Percentiles rank a stretch among this genome's conserved stretches.
Conservation (phyloP, 202 grass and related monocot genomes). For the Musa balbisiana region DNA sequence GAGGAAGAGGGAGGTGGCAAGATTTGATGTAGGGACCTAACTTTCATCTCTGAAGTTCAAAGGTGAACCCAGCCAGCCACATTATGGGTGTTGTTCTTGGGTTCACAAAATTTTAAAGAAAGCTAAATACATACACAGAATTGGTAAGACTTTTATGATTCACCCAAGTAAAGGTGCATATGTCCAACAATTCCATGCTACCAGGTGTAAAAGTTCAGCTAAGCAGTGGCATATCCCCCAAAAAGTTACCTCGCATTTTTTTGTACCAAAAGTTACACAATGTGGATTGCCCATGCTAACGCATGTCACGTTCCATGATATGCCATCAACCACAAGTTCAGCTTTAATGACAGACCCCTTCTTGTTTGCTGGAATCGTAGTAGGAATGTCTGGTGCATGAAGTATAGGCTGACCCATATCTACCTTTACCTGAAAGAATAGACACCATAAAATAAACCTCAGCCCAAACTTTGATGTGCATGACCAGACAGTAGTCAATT, state of each 20-base stretch:
- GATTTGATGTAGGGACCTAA: slow-evolving; percentile 12
- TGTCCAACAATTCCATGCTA: not conserved
- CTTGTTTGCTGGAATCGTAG: slow-evolving; percentile 58
- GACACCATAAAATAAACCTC: not conserved
- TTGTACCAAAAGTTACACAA: slow-evolving; percentile 81
- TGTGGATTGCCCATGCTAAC: slow-evolving; percentile 99
- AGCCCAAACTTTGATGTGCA: not conserved
- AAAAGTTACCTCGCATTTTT: slow-evolving; percentile 47
- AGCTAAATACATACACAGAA: not conserved
- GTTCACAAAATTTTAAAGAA: too few relatives aligned
- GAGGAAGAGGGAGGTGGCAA: slow-evolving; percentile 21
- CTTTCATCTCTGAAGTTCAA: slow-evolving; percentile 18
- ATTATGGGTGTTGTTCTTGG: too few relatives aligned
- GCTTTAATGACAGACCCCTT: slow-evolving; percentile 60
- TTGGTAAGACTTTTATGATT: not conserved
- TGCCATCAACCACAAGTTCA: slow-evolving; percentile 63
- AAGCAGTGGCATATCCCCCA: not conserved
- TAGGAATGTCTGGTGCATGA: slow-evolving; percentile 63
- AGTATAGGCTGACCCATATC: slow-evolving; percentile 93
- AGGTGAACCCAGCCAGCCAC: not conserved
- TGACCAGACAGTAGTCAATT: not conserved
- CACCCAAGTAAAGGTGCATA: too few relatives aligned
- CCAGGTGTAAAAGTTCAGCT: not conserved
- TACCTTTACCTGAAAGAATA: slow-evolving; percentile 63
- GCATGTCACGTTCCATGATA: slow-evolving; percentile 85